Conservation (phyloP, 2,329 filamentous ascomycete genomes). For the Gnomoniopsis sp. region DNA sequence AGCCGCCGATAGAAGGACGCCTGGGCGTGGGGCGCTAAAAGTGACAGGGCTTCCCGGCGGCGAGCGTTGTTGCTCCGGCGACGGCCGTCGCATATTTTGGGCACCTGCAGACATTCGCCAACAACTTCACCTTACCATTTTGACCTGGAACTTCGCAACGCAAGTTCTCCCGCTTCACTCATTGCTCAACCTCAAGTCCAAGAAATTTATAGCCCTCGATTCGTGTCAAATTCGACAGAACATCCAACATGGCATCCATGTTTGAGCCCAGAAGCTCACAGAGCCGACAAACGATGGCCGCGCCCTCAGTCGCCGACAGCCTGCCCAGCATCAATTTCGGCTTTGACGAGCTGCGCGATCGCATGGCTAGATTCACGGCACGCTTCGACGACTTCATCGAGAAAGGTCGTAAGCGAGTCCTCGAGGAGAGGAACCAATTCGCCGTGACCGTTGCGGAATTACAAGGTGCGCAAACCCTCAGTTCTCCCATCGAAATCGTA, state of each 20-base stretch:
- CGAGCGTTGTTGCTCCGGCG: slow-evolving; percentile 20
- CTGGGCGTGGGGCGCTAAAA: not conserved
- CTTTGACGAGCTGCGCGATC: slow-evolving; percentile 90
- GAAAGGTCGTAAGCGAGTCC: slow-evolving; percentile 78
- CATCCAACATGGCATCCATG: slow-evolving; percentile 47
- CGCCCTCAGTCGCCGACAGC: slow-evolving; percentile 69
- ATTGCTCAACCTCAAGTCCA: not conserved
- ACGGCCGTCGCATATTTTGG: slow-evolving; percentile 3
- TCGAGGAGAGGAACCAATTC: slow-evolving; percentile 94
- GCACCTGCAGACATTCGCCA: too few relatives aligned
- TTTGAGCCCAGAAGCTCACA: slow-evolving; percentile 70
- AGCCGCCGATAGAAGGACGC: not conserved
- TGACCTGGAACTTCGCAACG: not conserved
- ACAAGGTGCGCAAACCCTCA: slow-evolving; percentile 60
- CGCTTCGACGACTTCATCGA: slow-evolving; percentile 95
- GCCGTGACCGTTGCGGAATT: slow-evolving; percentile 85
- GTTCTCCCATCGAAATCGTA: slow-evolving; percentile 3
- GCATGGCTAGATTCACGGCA: slow-evolving; percentile 88
- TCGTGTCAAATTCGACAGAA: not conserved
- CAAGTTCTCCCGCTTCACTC: not conserved
- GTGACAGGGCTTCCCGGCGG: not conserved
- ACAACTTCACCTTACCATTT: too few relatives aligned
- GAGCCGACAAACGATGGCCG: slow-evolving; percentile 57
- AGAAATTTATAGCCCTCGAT: not conserved
- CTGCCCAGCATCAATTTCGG: slow-evolving; percentile 92